Conservation (phyloP, 1,139 yeast species). For the Debaryomyces coudertii region DNA sequence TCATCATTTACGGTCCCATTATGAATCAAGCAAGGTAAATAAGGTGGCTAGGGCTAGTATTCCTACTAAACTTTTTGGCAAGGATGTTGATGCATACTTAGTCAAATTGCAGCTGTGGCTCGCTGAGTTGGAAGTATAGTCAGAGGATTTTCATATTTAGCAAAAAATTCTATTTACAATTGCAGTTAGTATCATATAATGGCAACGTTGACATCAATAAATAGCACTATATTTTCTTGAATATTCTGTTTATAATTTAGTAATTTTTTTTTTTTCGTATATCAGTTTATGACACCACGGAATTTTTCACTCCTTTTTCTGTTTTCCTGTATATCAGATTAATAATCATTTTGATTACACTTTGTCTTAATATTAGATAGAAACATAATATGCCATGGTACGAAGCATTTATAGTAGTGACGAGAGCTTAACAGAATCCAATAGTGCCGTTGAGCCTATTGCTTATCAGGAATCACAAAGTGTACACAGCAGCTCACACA, state of each 20-base stretch:
- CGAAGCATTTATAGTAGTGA: slow-evolving; percentile 1
- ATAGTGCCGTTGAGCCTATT: not conserved
- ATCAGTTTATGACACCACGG: too few relatives aligned
- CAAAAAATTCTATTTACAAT: too few relatives aligned
- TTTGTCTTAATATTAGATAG: not conserved
- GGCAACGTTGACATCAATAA: too few relatives aligned
- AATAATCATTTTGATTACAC: too few relatives aligned
- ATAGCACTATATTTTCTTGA: too few relatives aligned
- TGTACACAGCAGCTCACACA: not conserved
- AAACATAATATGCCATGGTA: not conserved
- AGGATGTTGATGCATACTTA: slow-evolving; percentile 25
- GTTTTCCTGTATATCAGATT: too few relatives aligned
- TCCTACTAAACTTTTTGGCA: slow-evolving; percentile 31
- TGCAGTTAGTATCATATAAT: too few relatives aligned
- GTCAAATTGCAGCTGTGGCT: slow-evolving; percentile 23
- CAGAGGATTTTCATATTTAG: too few relatives aligned
- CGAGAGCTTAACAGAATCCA: not conserved
- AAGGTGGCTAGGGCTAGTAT: slow-evolving; percentile 32
- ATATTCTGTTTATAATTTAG: too few relatives aligned
- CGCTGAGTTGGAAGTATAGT: not conserved
- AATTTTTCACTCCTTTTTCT: too few relatives aligned
- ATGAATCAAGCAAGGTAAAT: slow-evolving; percentile 31
- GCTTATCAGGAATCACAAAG: slow-evolving; percentile 1
- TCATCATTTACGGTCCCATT: slow-evolving; percentile 28
- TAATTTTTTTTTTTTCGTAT: too few relatives aligned